Conservation (phyloP, 768 basidiomycete genomes). For the Rhizopogon vulgaris region DNA sequence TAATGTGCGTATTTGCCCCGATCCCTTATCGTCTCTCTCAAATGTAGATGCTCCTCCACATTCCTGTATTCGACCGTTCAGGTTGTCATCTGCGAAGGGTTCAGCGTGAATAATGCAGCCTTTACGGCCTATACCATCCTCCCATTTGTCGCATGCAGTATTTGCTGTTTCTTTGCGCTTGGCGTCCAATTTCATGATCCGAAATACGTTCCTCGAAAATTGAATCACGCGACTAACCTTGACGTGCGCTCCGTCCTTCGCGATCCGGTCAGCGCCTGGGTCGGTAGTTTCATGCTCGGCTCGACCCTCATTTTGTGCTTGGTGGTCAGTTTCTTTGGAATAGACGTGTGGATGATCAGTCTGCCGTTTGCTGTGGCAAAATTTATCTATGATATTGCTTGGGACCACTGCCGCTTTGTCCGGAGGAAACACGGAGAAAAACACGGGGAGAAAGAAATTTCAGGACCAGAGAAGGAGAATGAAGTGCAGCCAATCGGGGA, state of each 20-base stretch:
- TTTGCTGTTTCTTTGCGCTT: conserved; percentile 58
- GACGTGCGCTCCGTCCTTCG: conserved; percentile 57
- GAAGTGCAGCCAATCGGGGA: not conserved
- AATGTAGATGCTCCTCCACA: not conserved
- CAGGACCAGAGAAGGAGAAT: not conserved
- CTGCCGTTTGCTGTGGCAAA: conserved; percentile 76
- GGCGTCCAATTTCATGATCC: conserved; percentile 51
- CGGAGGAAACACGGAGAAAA: conserved; percentile 19
- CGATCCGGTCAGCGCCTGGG: conserved; percentile 68
- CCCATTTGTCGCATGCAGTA: conserved; percentile 64
- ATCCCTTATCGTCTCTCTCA: not conserved
- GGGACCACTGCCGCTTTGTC: conserved; percentile 47
- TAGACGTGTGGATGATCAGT: conserved; percentile 81
- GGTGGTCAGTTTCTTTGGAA: conserved; percentile 65
- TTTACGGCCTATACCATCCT: conserved; percentile 82
- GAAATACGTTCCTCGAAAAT: conserved; percentile 46
- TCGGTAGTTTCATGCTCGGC: conserved; percentile 64
- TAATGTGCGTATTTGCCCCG: conserved; percentile 39
- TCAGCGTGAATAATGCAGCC: conserved; percentile 66
- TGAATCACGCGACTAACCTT: conserved; percentile 31
- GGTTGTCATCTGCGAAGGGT: conserved; percentile 83
- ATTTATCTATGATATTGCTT: conserved; percentile 57
- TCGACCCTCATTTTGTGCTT: conserved; percentile 69
- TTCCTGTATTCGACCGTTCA: conserved; percentile 7
- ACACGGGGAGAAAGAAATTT: not conserved